Base-by-base conservation (phyloP, 805 yeast genomes). In the Starmerella asiatica region DNA sequence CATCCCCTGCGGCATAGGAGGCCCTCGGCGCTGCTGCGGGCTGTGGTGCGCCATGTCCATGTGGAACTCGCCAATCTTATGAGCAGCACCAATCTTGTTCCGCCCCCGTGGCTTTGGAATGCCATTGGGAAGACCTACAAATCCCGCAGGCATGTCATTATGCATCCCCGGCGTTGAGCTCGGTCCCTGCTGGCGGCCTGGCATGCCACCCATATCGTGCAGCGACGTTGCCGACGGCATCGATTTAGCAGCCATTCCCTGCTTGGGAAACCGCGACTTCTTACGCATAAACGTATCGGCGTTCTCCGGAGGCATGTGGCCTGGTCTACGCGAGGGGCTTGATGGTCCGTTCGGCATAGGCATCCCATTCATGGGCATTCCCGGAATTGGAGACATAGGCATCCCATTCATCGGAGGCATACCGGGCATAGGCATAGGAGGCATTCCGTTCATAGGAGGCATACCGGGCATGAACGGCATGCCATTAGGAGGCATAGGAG, bases 211-310 rank as follows among this genome's bases (percentile, higher is more conserved):
- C 20, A 19, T 36, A 18, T 40, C 27, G 27, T 5, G 23, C 15
- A 4, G 4, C 3, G 32, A 15, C 2, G 44, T 26, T 29, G 19
- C 19, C 16, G 40, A 19, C 4, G 43, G 29, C 8, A 28, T 7
- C 7, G 16, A 12, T 7, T 21, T 31, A n/a, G 40, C 30, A 15
- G 9, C 14, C 21, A 16, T n/a, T 9, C 39, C 39, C 16, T 34
- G 34, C 26, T 36, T 36, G 12, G 44, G 44, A 32, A 40, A 40
- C n/a, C 44, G 30, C 20, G 16, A 24, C 27, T 20, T 32, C 2
- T 37, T 21, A n/a, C 20, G 19, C 44, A 40, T 40, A 32, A 36
- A 40, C 14, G 36, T 23, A n/a, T 40, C 44, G 6, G 27, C 27
- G 35, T 26, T 28, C 12, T 23, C 27, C 11, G 15, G 3, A 4